A percentile compares a stretch with the other conserved stretches of the same genome.
Conservation (phyloP, 306 rosid genomes). For the Gleditsia sinensis region DNA sequence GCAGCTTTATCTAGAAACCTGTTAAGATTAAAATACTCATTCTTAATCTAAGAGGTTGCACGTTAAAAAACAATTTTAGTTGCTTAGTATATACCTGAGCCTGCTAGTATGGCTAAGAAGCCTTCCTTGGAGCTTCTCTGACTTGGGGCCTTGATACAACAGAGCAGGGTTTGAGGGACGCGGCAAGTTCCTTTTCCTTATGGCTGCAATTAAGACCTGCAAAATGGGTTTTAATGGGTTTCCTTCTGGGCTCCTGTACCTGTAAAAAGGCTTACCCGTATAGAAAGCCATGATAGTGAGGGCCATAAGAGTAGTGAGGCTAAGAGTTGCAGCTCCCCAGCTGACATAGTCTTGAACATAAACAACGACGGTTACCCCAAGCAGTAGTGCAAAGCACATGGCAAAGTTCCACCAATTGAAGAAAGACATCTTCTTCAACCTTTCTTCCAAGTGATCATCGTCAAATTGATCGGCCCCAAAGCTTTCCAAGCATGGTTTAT, state of each 20-base stretch:
- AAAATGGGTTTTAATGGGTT: constrained; percentile 42
- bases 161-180: constrained; percentile 35
- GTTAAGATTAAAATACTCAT: neutral
- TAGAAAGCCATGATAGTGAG: constrained; percentile 33
- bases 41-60: no score
- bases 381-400: constrained; percentile 32
- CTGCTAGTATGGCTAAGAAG: constrained; percentile 41
- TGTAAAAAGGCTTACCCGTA: constrained; percentile 37
- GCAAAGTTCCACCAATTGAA: constrained; percentile 53
- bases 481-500: constrained; percentile 49
- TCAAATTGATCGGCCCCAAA: constrained; percentile 62
- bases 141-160: constrained; percentile 40
- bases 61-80: no score
- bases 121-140: constrained; percentile 34
- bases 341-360: constrained; percentile 41
- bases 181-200: constrained; percentile 43
- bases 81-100: constrained; percentile 50
- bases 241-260: constrained; percentile 42
- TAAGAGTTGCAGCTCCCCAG: constrained; percentile 48
- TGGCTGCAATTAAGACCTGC: constrained; percentile 50
- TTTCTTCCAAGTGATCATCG: constrained; percentile 40
- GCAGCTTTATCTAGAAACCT: constrained; percentile 67
- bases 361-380: constrained; percentile 42
- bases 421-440: constrained; percentile 50
- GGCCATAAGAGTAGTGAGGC: constrained; percentile 36